phyloP scores from a whole-genome alignment of 768 basidiomycete species.

The Termitomyces bulborhizus region DNA sequence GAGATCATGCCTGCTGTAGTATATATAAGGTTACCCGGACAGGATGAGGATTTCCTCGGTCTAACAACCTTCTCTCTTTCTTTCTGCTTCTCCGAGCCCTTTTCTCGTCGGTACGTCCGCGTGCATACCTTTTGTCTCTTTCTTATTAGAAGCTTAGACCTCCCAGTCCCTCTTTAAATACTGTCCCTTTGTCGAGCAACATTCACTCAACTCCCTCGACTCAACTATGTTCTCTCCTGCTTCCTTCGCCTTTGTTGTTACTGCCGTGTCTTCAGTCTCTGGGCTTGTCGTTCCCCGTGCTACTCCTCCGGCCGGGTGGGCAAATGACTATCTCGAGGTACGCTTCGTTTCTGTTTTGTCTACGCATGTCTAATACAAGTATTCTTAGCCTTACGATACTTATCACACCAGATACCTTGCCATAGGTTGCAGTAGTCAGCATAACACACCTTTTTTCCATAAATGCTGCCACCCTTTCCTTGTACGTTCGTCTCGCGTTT shows the following conservation, averaged over 20 bases:
- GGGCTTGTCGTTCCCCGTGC: slow-evolving; percentile 34
- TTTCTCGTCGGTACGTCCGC: slow-evolving; percentile 25
- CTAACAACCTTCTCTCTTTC: slow-evolving; percentile 12
- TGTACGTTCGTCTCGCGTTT: slow-evolving; percentile 26
- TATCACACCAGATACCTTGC: slow-evolving; percentile 63
- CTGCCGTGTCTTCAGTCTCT: slow-evolving; percentile 31
- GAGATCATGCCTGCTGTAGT: slow-evolving; percentile 6
- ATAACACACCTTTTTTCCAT: slow-evolving; percentile 53
- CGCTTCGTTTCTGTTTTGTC: not conserved
- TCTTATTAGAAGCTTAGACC: slow-evolving; percentile 24
- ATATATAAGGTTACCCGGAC: slow-evolving; percentile 11
- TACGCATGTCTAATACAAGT: slow-evolving; percentile 1
- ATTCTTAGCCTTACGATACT: slow-evolving; percentile 35
- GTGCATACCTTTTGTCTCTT: slow-evolving; percentile 25
- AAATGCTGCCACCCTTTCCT: slow-evolving; percentile 69
- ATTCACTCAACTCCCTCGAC: slow-evolving; percentile 15
- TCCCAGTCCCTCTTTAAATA: slow-evolving; percentile 18
- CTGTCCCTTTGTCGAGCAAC: slow-evolving; percentile 14
- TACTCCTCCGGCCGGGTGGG: slow-evolving; percentile 37
- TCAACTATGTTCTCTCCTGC: slow-evolving; percentile 32
- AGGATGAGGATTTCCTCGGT: slow-evolving; percentile 13
- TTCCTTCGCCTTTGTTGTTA: slow-evolving; percentile 36
- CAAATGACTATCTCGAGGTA: slow-evolving; percentile 40
- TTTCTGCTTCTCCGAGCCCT: slow-evolving; percentile 18
- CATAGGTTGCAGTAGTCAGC: slow-evolving; percentile 42